These are phyloP conservation scores for Fusarium sp. DNA, from an alignment of 2,329 filamentous ascomycete genomes.

Conservation along the genomic window DNA sequence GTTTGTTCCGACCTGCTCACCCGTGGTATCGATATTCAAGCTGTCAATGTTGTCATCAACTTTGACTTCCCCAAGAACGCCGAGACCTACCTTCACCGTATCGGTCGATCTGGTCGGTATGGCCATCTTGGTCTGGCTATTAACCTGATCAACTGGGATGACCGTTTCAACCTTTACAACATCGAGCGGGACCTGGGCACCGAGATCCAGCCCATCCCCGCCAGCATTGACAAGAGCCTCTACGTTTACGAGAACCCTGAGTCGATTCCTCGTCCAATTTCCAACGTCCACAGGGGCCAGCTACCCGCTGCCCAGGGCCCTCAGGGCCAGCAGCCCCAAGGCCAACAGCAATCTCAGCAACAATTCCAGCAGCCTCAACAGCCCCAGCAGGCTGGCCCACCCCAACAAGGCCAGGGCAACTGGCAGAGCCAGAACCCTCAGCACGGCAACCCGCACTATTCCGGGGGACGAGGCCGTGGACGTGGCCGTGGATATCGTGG, in stretches of 20 bases:
- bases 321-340: conserved; percentile 45
- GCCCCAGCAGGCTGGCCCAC: conserved; percentile 45
- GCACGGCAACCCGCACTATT: conserved; percentile 49
- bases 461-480: conserved; percentile 51
- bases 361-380: conserved; percentile 45
- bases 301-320: conserved; percentile 43
- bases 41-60: conserved; percentile 99
- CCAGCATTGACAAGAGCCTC: conserved; percentile 93
- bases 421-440: conserved; percentile 53
- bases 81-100: conserved; percentile 97
- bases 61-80: conserved; percentile 99
- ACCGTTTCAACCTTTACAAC: conserved; percentile 98
- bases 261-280: conserved; percentile 84
- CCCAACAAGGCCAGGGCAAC: conserved; percentile 49
- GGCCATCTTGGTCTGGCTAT: conserved; percentile 97
- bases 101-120: conserved; percentile 96
- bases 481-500: conserved; percentile 53
- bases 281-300: conserved; percentile 54
- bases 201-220: conserved; percentile 96
- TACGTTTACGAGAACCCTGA: conserved; percentile 99
- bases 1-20: conserved; percentile 98
- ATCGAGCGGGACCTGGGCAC: conserved; percentile 98
- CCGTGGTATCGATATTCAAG: conserved; percentile 98
- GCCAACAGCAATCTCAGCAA: conserved; percentile 43
- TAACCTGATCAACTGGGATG: conserved; percentile 99